phyloP scores from a whole-genome alignment of 2,329 filamentous ascomycete species.

The Ophiocordyceps australis region DNA sequence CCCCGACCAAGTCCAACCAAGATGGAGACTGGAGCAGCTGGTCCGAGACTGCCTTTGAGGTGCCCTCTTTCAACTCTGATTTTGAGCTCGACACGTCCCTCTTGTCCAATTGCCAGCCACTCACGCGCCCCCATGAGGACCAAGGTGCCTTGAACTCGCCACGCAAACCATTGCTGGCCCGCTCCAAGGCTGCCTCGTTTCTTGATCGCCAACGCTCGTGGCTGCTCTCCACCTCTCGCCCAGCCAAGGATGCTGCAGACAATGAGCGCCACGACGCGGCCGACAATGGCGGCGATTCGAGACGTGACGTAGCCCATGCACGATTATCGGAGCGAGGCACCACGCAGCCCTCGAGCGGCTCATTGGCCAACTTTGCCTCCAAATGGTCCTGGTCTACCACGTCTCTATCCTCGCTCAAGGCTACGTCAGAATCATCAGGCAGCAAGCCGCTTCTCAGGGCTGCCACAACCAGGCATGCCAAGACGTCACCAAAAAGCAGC shows the following conservation, averaged over 20 bases:
- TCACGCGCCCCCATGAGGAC: neutral
- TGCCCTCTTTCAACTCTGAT: conserved; percentile 33
- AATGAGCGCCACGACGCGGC: conserved; percentile 6
- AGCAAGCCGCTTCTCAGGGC: conserved; percentile 6
- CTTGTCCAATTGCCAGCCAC: conserved; percentile 11
- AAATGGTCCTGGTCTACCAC: conserved; percentile 31
- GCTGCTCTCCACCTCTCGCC: conserved; percentile 25
- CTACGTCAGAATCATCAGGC: conserved; percentile 9
- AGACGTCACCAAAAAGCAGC: conserved; percentile 9
- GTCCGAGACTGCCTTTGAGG: conserved; percentile 23
- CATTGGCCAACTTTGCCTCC: conserved; percentile 28
- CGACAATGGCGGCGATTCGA: conserved; percentile 7
- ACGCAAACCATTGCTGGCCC: conserved; percentile 6
- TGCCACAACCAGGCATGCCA: conserved; percentile 8
- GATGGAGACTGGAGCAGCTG: conserved; percentile 1
- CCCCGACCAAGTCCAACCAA: no score
- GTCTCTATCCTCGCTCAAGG: conserved; percentile 28
- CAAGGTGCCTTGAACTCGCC: conserved; percentile 1
- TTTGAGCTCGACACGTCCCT: conserved; percentile 28
- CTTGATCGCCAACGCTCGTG: conserved; percentile 32
- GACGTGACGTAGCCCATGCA: conserved; percentile 2
- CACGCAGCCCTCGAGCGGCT: conserved; percentile 5
- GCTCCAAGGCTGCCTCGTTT: conserved; percentile 24
- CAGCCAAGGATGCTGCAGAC: conserved; percentile 10
- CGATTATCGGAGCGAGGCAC: conserved; percentile 10